Evolutionary conservation across 345 rosid genomes (phyloP).

Genomic region (Euphorbia lathyris): DNA sequence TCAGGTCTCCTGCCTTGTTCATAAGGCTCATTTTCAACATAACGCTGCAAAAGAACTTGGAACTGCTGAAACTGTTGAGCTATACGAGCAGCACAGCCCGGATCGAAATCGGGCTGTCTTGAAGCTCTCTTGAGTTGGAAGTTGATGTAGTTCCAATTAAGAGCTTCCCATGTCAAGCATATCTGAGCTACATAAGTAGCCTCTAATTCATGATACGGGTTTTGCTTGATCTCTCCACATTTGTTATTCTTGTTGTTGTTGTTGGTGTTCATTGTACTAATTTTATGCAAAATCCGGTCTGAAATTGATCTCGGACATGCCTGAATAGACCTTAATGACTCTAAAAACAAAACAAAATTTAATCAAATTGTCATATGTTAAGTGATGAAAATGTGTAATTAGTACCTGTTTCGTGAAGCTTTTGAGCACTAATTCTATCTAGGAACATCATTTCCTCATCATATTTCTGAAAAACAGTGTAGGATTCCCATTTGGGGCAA

Average conservation of each 20-base stretch:
- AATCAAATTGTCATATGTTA: too few relatives aligned
- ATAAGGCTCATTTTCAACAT: constrained; percentile 88
- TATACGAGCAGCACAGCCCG: constrained; percentile 68
- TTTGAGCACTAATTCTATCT: constrained; percentile 72
- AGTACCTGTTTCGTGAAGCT: constrained; percentile 89
- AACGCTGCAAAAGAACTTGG: constrained; percentile 85
- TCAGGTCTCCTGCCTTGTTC: constrained; percentile 95
- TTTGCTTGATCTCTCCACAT: constrained; percentile 39
- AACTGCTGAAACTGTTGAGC: constrained; percentile 95
- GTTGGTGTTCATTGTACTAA: constrained; percentile 52
- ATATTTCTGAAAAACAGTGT: constrained; percentile 89
- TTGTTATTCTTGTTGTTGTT: constrained; percentile 42
- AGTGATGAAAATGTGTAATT: not conserved
- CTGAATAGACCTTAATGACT: constrained; percentile 72
- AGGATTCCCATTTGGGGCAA: constrained; percentile 97
- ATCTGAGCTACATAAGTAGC: constrained; percentile 85
- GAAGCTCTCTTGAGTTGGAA: constrained; percentile 60
- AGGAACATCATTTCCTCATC: constrained; percentile 98
- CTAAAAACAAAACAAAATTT: constrained; percentile 29
- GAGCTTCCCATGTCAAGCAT: constrained; percentile 96
- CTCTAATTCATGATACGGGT: constrained; percentile 89
- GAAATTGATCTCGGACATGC: constrained; percentile 85
- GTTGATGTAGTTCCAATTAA: constrained; percentile 88
- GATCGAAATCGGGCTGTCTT: constrained; percentile 42
- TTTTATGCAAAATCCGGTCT: constrained; percentile 76